A percentile compares a stretch with the other conserved stretches of the same genome.
Evolutionary conservation across 495 filamentous ascomycete genomes (phyloP).

Genomic region (Aspergillus heteromorphus): DNA sequence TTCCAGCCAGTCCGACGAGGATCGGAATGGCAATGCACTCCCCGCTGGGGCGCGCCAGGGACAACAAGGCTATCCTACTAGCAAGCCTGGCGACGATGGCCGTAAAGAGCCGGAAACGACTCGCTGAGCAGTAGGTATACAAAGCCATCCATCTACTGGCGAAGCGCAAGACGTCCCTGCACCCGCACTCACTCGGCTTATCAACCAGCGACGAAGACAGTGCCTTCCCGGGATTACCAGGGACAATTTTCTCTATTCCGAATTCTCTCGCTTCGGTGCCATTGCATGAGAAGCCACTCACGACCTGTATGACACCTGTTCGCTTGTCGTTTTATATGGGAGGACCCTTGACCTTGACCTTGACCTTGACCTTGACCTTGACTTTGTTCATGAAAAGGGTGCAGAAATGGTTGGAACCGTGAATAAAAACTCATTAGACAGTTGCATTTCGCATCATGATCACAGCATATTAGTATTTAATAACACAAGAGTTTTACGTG

Average conservation of each 20-base stretch:
- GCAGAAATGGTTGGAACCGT: slow-evolving; percentile 6
- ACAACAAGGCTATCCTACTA: slow-evolving; percentile 14
- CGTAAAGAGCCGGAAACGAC: slow-evolving; percentile 4
- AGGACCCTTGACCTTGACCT: not conserved
- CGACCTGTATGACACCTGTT: slow-evolving; percentile 18
- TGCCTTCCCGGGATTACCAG: not conserved
- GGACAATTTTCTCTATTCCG: not conserved
- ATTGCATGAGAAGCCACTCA: slow-evolving; percentile 25
- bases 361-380: slow-evolving; percentile 1
- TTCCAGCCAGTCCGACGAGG: slow-evolving; percentile 49
- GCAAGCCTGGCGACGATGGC: slow-evolving; percentile 14
- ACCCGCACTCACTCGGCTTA: not conserved
- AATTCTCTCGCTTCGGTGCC: slow-evolving; percentile 9
- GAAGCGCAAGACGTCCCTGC: not conserved
- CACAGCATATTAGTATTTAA: slow-evolving; percentile 11
- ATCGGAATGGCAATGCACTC: slow-evolving; percentile 32
- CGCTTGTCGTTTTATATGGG: slow-evolving; percentile 14
- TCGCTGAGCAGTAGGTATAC: not conserved
- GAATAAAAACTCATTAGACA: slow-evolving; percentile 11
- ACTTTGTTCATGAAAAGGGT: not conserved
- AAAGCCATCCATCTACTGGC: not conserved
- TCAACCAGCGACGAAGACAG: not conserved
- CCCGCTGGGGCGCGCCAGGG: slow-evolving; percentile 19
- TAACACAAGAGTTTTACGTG: slow-evolving; percentile 4
- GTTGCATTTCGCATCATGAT: slow-evolving; percentile 13